Evolutionary conservation across 1,139 yeast species (phyloP), one percentile per base, ranked within the genome.

Genomic region (Geotrichum restrictum): DNA sequence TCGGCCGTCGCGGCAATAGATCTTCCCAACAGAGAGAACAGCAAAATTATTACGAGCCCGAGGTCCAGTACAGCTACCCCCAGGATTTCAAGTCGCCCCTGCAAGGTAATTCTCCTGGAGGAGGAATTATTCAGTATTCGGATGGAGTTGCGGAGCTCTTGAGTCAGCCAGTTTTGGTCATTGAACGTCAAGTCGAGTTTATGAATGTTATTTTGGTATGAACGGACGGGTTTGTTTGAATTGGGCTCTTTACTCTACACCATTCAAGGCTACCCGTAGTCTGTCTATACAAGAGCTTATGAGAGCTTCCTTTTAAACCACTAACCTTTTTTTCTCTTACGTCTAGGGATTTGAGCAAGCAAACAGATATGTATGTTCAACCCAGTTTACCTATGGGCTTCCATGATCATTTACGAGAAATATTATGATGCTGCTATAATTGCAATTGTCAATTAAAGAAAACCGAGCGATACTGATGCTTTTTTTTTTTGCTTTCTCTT

Each of bases 161-260:
- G 41, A 75, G 77, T 44, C 88, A 87, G 63, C 97, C 97, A 0
- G 85, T 93, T 3, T 69, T 93, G 34, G 89, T 91, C 1, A 80
- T 93, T 50, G 96, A 91, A 65, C 77, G 98, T 54, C 86, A 88
- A 64, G 74, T 93, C 37, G 98, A 93, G 68, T 77, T 85, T 71
- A 83, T 88, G 88, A 91, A 88, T 64, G 74, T 93, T 14, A 78
- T 89, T 51, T 66, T 91, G 36, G 56, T 53, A 50, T 10, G 60
- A 11, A 16, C n/a, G n/a, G n/a, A n/a, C n/a, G n/a, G n/a, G n/a
- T n/a, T n/a, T 4, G 37, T 19, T 16, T 11, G 14, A 10, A 11
- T 11, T 13, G 14, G n/a, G 7, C 14, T 7, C 21, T 31, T 11
- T 44, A 8, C 19, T n/a, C n/a, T n/a, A n/a, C n/a, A n/a, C n/a